phyloP scores from a whole-genome alignment of 176 grass and related monocot species.

The Oryza officinalis region DNA sequence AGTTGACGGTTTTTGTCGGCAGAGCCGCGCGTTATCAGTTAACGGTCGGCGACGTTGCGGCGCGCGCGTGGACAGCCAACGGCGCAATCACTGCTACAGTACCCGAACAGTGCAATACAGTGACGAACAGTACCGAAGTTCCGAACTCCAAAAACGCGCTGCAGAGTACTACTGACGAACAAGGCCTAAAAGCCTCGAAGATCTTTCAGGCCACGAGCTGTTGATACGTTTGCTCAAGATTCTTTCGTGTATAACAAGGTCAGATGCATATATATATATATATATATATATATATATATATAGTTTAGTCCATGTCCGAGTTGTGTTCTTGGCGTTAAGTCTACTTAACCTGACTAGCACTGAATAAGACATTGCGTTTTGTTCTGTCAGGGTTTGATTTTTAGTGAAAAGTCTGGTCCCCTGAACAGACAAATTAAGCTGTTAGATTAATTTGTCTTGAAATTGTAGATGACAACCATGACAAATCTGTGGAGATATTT shows the following conservation, averaged over 20 bases:
- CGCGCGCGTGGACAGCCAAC: too few species aligned
- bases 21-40: too few species aligned
- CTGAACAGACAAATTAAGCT: neutral
- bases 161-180: too few species aligned
- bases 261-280: neutral
- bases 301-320: neutral
- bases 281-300: neutral
- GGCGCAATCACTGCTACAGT: too few species aligned
- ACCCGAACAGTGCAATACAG: too few species aligned
- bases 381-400: neutral
- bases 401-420: neutral
- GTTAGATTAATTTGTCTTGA: neutral
- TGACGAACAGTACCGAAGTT: too few species aligned
- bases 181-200: constrained; percentile 31
- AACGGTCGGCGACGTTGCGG: too few species aligned
- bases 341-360: neutral
- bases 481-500: constrained; percentile 2
- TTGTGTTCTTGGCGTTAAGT: neutral
- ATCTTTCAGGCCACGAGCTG: constrained; percentile 1
- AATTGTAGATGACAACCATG: neutral
- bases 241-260: constrained; percentile 25
- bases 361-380: neutral
- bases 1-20: too few species aligned
- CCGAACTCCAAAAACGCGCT: too few species aligned
- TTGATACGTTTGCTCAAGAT: neutral